Evolutionary conservation across 2,329 filamentous ascomycete genomes (phyloP).

Genomic region (Ceratocystiopsis brevicomis): DNA sequence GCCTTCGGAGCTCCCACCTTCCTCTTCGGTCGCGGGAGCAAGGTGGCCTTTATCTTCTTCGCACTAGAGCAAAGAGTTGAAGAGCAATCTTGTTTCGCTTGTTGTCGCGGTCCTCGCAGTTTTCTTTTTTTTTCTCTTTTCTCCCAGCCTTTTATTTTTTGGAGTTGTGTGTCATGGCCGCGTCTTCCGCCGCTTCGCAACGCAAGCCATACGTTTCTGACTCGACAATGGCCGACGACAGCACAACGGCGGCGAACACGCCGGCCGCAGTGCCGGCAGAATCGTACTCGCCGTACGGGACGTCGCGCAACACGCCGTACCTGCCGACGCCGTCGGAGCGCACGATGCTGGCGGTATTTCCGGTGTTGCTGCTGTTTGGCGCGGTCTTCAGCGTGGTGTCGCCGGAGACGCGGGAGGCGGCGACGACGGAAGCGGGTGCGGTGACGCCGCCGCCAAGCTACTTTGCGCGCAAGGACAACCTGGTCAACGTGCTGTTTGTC

Average conservation of each 20-base stretch:
- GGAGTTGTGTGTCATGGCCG: too few species aligned
- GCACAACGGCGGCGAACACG: background rate
- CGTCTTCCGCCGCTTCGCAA: too few species aligned
- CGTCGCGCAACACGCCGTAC: slow-evolving; percentile 32
- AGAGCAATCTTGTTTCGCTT: too few species aligned
- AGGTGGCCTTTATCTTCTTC: too few species aligned
- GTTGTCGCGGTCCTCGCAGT: too few species aligned
- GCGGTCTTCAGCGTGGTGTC: slow-evolving; percentile 64
- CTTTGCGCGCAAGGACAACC: slow-evolving; percentile 83
- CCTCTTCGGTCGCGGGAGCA: too few species aligned
- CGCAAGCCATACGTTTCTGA: too few species aligned
- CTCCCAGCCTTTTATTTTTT: too few species aligned
- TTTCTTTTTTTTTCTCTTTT: too few species aligned
- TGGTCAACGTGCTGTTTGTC: slow-evolving; percentile 86
- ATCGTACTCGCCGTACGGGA: too few species aligned
- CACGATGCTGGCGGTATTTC: slow-evolving; percentile 51
- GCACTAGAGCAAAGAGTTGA: too few species aligned
- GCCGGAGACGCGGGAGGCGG: slow-evolving; percentile 44
- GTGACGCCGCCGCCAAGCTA: slow-evolving; percentile 47
- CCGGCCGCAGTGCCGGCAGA: background rate
- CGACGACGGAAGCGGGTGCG: slow-evolving; percentile 34
- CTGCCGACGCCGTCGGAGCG: slow-evolving; percentile 53
- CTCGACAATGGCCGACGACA: background rate
- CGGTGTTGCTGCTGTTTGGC: slow-evolving; percentile 59
- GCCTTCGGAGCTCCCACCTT: too few species aligned